Evolutionary conservation across 345 rosid genomes (phyloP).

Genomic region (Conringia planisiliqua): DNA sequence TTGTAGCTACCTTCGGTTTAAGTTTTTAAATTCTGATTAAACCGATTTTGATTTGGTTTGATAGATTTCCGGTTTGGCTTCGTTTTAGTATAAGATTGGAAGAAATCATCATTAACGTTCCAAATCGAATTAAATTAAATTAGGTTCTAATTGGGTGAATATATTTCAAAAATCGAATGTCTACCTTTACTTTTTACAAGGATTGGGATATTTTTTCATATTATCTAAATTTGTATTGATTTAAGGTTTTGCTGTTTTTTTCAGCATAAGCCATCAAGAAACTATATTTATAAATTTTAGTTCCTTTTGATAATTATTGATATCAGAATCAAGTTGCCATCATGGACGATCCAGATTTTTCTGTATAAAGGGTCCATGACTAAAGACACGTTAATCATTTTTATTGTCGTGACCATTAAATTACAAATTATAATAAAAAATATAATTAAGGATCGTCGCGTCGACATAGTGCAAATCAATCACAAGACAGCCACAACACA

Average conservation of each 20-base stretch:
- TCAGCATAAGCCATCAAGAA: not conserved
- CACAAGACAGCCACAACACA: not conserved
- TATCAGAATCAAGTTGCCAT: constrained; percentile 13
- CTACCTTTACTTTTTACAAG: not conserved
- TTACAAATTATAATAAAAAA: not conserved
- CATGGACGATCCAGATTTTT: constrained; percentile 21
- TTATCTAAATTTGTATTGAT: not conserved
- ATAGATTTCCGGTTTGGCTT: not conserved
- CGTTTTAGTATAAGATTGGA: not conserved
- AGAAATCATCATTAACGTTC: not conserved
- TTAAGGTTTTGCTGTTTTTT: not conserved
- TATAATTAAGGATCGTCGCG: not conserved
- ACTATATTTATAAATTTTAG: not conserved
- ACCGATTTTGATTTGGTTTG: not conserved
- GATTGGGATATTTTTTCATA: not conserved
- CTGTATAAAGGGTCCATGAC: constrained; percentile 6
- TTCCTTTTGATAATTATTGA: not conserved
- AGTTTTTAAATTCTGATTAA: no score
- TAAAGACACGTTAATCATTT: constrained; percentile 14
- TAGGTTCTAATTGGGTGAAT: not conserved
- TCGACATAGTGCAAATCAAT: constrained; percentile 2
- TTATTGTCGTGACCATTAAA: constrained; percentile 6
- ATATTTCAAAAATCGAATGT: not conserved
- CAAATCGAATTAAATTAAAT: not conserved
- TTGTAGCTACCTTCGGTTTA: not conserved